phyloP scores from a whole-genome alignment of 352 stramenopile species.

The Thalassiosira ordinaria region DNA sequence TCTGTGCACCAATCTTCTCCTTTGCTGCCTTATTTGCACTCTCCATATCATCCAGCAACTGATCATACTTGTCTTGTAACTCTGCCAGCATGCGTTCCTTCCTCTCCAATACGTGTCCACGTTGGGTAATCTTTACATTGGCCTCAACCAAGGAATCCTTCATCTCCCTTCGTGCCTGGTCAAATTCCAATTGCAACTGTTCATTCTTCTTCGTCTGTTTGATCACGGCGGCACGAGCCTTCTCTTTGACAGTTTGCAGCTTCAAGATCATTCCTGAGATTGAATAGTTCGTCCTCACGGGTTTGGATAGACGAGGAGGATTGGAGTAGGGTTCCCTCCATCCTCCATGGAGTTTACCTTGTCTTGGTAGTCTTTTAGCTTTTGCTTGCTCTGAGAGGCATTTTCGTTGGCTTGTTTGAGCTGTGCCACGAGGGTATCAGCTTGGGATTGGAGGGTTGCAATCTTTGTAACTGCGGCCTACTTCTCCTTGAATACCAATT shows the following conservation, averaged over 20 bases:
- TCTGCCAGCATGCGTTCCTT: slow-evolving; percentile 30
- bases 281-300: slow-evolving; percentile 27
- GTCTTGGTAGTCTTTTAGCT: slow-evolving; percentile 55
- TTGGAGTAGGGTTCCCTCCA: slow-evolving; percentile 35
- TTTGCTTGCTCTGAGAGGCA: slow-evolving; percentile 29
- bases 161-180: slow-evolving; percentile 29
- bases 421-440: slow-evolving; percentile 24
- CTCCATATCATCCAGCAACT: slow-evolving; percentile 25
- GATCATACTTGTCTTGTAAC: slow-evolving; percentile 34
- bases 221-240: slow-evolving; percentile 10
- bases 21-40: too few species aligned
- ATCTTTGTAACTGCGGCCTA: slow-evolving; percentile 27
- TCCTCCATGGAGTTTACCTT: slow-evolving; percentile 38
- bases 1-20: too few species aligned
- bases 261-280: slow-evolving; percentile 32
- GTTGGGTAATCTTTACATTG: slow-evolving; percentile 36
- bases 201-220: slow-evolving; percentile 27
- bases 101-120: slow-evolving; percentile 19
- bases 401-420: slow-evolving; percentile 41
- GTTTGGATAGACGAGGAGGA: slow-evolving; percentile 19
- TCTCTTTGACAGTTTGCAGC: slow-evolving; percentile 12
- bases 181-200: slow-evolving; percentile 26
- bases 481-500: slow-evolving; percentile 16
- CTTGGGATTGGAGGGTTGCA: slow-evolving; percentile 29
- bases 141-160: slow-evolving; percentile 20